These are phyloP conservation scores for Lablab purpureus DNA, from an alignment of 306 rosid genomes.

Conservation along the genomic window DNA sequence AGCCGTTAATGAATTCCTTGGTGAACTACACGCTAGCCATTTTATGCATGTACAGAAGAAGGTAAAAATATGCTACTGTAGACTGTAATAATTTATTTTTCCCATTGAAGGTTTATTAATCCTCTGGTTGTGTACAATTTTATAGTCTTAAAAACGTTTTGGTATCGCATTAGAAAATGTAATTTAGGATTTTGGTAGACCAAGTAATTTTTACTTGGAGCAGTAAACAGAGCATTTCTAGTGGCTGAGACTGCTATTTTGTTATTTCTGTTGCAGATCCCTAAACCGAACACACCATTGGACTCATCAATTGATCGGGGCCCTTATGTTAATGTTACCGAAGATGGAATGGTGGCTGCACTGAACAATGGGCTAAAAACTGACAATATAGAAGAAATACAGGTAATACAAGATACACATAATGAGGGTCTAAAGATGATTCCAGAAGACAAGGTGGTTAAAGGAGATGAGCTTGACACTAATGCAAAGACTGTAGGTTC, in stretches of 20 bases:
- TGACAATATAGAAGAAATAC: conserved; percentile 52
- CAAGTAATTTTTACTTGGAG: conserved; percentile 10
- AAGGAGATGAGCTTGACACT: conserved; percentile 41
- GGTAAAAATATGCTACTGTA: conserved; percentile 54
- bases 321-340: conserved; percentile 75
- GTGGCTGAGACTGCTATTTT: conserved; percentile 46
- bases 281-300: conserved; percentile 51
- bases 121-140: conserved; percentile 19
- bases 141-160: not conserved
- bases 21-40: conserved; percentile 63
- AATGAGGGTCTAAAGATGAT: conserved; percentile 30
- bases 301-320: conserved; percentile 77
- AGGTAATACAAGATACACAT: conserved; percentile 41
- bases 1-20: conserved; percentile 74
- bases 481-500: conserved; percentile 45
- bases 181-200: conserved; percentile 1
- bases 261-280: conserved; percentile 48
- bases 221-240: conserved; percentile 32
- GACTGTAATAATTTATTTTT: conserved; percentile 23
- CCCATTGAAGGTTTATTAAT: conserved; percentile 30
- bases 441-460: conserved; percentile 38
- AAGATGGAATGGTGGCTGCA: conserved; percentile 91
- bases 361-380: conserved; percentile 56
- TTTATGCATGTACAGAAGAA: conserved; percentile 73
- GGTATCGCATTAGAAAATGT: conserved; percentile 29